phyloP scores from a whole-genome alignment of 305 asterid species.

The Fraxinus platypoda region DNA sequence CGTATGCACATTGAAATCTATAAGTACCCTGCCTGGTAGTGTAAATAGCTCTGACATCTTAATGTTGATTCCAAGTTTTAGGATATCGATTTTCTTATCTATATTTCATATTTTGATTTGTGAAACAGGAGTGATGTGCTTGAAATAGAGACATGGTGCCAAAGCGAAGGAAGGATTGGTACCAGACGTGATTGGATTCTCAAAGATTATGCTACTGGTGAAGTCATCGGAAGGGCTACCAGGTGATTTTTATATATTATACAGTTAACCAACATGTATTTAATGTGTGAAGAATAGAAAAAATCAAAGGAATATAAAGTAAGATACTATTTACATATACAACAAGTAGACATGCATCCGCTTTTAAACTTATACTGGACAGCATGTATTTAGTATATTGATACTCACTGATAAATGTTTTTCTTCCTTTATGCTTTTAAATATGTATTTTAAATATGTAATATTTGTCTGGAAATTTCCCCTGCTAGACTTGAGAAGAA shows the following conservation, averaged over 20 bases:
- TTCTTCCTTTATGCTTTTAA: background rate
- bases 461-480: background rate
- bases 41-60: background rate
- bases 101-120: conserved; percentile 8
- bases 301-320: background rate
- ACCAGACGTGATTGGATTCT: conserved; percentile 94
- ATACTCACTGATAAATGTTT: background rate
- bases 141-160: conserved; percentile 99
- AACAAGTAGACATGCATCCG: background rate
- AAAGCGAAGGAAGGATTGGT: conserved; percentile 87
- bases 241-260: conserved; percentile 38
- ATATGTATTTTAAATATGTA: too few species aligned
- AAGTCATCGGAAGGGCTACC: conserved; percentile 91
- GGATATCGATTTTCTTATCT: conserved; percentile 5
- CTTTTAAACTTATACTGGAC: background rate
- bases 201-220: conserved; percentile 69
- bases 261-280: background rate
- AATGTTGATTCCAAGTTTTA: background rate
- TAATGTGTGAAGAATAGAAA: background rate
- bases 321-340: background rate
- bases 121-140: conserved; percentile 80
- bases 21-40: conserved; percentile 91
- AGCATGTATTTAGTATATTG: background rate
- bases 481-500: background rate
- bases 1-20: conserved; percentile 98